phyloP scores from a whole-genome alignment of 1,284 basidiomycete genomes.

The Ustilago loliicola region DNA sequence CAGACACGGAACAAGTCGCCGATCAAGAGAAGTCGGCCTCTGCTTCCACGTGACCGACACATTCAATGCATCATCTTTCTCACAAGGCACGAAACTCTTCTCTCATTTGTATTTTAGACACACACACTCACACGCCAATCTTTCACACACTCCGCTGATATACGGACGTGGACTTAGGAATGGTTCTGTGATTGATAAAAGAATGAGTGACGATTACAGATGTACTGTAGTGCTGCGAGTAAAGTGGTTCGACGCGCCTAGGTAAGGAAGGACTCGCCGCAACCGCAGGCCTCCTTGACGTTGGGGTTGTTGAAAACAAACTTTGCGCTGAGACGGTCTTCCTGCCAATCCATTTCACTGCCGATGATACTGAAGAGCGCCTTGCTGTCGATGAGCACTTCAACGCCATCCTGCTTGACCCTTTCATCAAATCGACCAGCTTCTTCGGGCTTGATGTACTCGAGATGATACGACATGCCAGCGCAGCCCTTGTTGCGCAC shows the following conservation, averaged over 20 bases:
- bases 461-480: conserved; percentile 95
- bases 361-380: conserved; percentile 98
- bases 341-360: conserved; percentile 98
- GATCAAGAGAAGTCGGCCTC: background rate
- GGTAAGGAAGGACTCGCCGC: conserved; percentile 81
- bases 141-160: background rate
- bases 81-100: background rate
- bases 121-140: conserved; percentile 7
- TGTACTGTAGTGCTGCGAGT: background rate
- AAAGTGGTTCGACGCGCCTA: conserved; percentile 1
- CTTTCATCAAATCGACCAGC: conserved; percentile 95
- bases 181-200: background rate
- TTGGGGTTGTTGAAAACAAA: conserved; percentile 86
- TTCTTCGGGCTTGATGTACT: conserved; percentile 79
- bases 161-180: background rate
- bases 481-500: conserved; percentile 99
- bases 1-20: background rate
- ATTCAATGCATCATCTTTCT: background rate
- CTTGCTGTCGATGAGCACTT: conserved; percentile 95
- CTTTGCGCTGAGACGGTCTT: conserved; percentile 77
- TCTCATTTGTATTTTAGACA: conserved; percentile 23
- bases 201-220: conserved; percentile 1
- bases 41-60: background rate
- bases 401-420: conserved; percentile 80
- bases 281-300: conserved; percentile 89